Conservation (phyloP, 2,329 filamentous ascomycete genomes). For the Sporothrix sp. region DNA sequence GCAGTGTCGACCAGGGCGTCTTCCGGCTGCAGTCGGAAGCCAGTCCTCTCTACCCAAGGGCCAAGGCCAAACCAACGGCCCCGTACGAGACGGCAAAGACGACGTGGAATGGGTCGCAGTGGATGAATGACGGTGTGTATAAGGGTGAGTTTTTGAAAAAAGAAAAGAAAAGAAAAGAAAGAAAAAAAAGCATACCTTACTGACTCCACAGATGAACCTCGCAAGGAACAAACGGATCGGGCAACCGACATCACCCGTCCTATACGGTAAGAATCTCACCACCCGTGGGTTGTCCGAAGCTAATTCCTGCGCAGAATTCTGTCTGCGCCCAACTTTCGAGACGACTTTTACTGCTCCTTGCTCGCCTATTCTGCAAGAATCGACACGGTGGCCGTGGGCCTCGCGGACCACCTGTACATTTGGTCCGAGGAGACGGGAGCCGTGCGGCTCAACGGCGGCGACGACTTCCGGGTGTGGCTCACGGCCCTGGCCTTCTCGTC, state of each 20-base stretch:
- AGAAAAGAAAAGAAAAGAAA: no score
- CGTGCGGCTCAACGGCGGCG: constrained; percentile 38
- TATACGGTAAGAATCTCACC: not conserved
- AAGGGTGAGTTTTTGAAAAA: constrained; percentile 19
- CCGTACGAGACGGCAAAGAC: constrained; percentile 21
- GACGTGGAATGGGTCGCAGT: constrained; percentile 34
- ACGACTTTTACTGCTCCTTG: constrained; percentile 92
- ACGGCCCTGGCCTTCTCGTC: constrained; percentile 92
- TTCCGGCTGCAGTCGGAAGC: not conserved
- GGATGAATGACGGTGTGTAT: constrained; percentile 25
- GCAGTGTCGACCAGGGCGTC: constrained; percentile 24
- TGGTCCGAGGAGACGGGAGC: constrained; percentile 76
- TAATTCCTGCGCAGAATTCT: constrained; percentile 69
- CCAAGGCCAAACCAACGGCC: not conserved
- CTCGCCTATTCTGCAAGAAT: constrained; percentile 72
- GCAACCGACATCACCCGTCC: no score
- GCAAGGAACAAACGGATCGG: no score
- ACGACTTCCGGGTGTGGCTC: constrained; percentile 48
- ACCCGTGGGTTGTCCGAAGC: no score
- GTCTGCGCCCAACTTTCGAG: constrained; percentile 77
- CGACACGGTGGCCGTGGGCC: constrained; percentile 71
- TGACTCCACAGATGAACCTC: no score
- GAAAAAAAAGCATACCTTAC: no score
- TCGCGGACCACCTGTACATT: constrained; percentile 69
- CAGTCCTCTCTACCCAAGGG: not conserved